phyloP scores from a whole-genome alignment of 2,329 filamentous ascomycete genomes.

The Rutstroemia sp. region DNA sequence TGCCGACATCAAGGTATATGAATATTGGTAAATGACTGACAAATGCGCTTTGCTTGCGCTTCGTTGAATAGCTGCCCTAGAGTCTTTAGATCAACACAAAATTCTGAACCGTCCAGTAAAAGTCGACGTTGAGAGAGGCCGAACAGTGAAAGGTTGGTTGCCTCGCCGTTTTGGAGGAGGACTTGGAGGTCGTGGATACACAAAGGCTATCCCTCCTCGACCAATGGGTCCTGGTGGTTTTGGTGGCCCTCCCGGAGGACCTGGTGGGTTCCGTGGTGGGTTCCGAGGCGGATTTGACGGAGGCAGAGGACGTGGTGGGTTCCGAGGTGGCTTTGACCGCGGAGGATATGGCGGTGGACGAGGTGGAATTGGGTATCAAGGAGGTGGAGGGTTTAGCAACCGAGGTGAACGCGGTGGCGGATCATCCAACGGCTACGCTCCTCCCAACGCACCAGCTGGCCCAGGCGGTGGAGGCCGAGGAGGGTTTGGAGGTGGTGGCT shows the following conservation, averaged over 20 bases:
- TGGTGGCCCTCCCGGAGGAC: constrained; percentile 43
- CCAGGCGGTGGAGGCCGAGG: constrained; percentile 42
- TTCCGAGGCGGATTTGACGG: constrained; percentile 43
- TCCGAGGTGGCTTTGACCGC: constrained; percentile 28
- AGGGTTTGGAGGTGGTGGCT: constrained; percentile 25
- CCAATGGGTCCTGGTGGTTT: constrained; percentile 58
- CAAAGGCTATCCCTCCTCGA: constrained; percentile 67
- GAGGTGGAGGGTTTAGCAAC: constrained; percentile 25
- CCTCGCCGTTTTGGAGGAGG: constrained; percentile 88
- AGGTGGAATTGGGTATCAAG: constrained; percentile 29
- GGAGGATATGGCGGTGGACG: constrained; percentile 25
- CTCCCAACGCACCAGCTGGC: constrained; percentile 54
- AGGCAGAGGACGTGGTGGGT: constrained; percentile 44
- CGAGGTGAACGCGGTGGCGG: constrained; percentile 23
- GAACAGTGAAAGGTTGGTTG: constrained; percentile 90
- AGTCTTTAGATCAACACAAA: constrained; percentile 72
- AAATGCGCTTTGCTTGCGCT: constrained; percentile 52
- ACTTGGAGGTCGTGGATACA: constrained; percentile 87
- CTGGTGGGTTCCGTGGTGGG: constrained; percentile 35
- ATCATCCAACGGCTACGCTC: constrained; percentile 42
- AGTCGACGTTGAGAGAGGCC: constrained; percentile 92
- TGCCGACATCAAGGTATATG: constrained; percentile 36
- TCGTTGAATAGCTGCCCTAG: constrained; percentile 76
- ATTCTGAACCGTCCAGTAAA: constrained; percentile 90
- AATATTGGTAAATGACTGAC: constrained; percentile 61